A percentile compares a stretch with the other conserved stretches of the same genome.
phyloP scores from a whole-genome alignment of 2,329 filamentous ascomycete species.

The Pseudonectria buxi region DNA sequence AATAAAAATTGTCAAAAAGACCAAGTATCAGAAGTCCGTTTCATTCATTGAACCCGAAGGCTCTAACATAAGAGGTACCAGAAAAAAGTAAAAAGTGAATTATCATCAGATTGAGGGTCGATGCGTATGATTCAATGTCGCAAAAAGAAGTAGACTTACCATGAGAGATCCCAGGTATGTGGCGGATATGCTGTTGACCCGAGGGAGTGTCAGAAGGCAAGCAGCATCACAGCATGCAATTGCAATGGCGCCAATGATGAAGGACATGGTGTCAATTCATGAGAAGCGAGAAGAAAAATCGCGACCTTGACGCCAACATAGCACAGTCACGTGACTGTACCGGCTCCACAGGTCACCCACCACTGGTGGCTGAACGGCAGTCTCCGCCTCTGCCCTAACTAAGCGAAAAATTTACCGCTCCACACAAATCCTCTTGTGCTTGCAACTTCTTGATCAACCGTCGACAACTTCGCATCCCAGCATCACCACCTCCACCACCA shows the following conservation, averaged over 20 bases:
- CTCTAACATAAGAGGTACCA: constrained; percentile 98
- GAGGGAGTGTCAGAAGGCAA: neutral
- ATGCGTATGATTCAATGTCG: constrained; percentile 15
- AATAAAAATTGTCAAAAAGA: constrained; percentile 7
- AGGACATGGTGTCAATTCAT: neutral
- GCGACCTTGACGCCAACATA: constrained; percentile 7
- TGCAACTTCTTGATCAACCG: constrained; percentile 21
- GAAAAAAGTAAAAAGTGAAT: constrained; percentile 60
- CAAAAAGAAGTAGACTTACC: constrained; percentile 28
- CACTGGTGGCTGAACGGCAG: constrained; percentile 5
- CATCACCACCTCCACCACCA: constrained; percentile 27
- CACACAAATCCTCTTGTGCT: constrained; percentile 29
- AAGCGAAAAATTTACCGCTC: constrained; percentile 36
- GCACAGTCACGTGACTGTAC: constrained; percentile 10
- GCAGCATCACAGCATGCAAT: neutral
- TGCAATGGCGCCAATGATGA: constrained; percentile 4
- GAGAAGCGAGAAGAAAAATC: constrained; percentile 11
- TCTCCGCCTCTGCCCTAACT: constrained; percentile 36
- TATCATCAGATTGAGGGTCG: constrained; percentile 60
- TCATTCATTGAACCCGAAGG: constrained; percentile 66
- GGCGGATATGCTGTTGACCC: neutral
- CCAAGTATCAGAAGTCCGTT: constrained; percentile 70
- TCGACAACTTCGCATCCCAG: constrained; percentile 24
- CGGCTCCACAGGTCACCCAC: neutral
- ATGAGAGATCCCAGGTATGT: constrained; percentile 1